Percentiles rank a stretch among this genome's conserved stretches.
These are phyloP conservation scores for Mycena citricolor DNA, from an alignment of 1,284 basidiomycete species.

Conservation along the genomic window DNA sequence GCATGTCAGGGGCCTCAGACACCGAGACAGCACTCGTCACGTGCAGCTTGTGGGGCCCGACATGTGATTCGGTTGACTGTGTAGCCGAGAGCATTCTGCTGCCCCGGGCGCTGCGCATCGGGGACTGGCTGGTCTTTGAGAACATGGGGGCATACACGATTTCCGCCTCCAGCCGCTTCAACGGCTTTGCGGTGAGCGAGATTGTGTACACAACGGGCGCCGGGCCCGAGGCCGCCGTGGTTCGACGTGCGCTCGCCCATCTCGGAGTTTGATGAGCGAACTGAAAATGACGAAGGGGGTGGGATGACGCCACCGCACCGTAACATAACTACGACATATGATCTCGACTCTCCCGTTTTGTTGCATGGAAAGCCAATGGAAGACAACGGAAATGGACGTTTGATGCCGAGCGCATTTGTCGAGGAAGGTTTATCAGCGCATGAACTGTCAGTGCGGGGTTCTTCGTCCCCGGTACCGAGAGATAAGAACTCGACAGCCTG, in stretches of 20 bases:
- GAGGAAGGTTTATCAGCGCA: slow-evolving; percentile 24
- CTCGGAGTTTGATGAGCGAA: no score
- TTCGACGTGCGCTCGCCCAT: no score
- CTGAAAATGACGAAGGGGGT: no score
- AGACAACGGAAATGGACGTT: no score
- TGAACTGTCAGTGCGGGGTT: neutral
- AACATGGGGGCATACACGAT: slow-evolving; percentile 95
- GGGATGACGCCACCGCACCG: no score
- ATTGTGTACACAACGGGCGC: slow-evolving; percentile 64
- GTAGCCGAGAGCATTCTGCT: slow-evolving; percentile 64
- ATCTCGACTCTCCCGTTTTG: slow-evolving; percentile 38
- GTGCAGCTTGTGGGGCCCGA: slow-evolving; percentile 75
- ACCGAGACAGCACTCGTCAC: slow-evolving; percentile 16
- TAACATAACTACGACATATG: no score
- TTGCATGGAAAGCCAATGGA: no score
- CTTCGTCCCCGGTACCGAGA: no score
- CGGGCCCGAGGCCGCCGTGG: no score
- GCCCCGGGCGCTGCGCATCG: slow-evolving; percentile 68
- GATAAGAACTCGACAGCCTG: no score
- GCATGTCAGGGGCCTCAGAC: slow-evolving; percentile 51
- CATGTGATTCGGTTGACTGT: slow-evolving; percentile 91
- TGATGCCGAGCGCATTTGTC: no score
- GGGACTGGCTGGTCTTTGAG: slow-evolving; percentile 91
- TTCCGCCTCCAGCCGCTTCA: slow-evolving; percentile 88
- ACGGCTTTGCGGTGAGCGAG: slow-evolving; percentile 73